Evolutionary conservation across 305 asterid species (phyloP).

Genomic region (Rubia occidens): DNA sequence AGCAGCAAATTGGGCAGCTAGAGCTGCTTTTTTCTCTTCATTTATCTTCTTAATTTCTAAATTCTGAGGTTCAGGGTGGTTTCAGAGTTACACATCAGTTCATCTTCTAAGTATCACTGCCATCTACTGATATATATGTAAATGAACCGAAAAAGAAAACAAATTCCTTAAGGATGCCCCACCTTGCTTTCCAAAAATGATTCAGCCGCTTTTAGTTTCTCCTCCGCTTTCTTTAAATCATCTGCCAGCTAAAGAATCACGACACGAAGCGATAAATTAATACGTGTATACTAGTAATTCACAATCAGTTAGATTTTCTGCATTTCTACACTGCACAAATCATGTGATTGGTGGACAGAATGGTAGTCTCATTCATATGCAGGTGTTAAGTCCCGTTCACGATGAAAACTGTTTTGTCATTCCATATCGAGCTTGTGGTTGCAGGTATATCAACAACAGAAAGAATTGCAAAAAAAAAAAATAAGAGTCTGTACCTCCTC

Average conservation of each 20-base stretch:
- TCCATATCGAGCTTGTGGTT: neutral
- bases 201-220: constrained; percentile 63
- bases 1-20: constrained; percentile 91
- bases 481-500: constrained; percentile 55
- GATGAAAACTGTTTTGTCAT: neutral
- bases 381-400: neutral
- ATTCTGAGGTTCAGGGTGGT: constrained; percentile 47
- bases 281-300: neutral
- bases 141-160: neutral
- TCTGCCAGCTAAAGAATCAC: constrained; percentile 49
- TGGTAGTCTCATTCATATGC: neutral
- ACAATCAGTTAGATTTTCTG: neutral
- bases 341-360: neutral
- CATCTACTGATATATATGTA: neutral
- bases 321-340: neutral
- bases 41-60: constrained; percentile 75
- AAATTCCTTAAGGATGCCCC: constrained; percentile 11
- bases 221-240: constrained; percentile 57
- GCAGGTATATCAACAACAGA: neutral
- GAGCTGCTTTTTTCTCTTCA: constrained; percentile 81
- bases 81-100: constrained; percentile 6
- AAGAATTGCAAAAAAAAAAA: too few relatives aligned
- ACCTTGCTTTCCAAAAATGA: constrained; percentile 76
- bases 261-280: constrained; percentile 14
- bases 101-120: neutral